Percentiles rank a stretch among this genome's conserved stretches.
phyloP scores from a whole-genome alignment of 805 yeast species.

The Candida khao-thaluensis region DNA sequence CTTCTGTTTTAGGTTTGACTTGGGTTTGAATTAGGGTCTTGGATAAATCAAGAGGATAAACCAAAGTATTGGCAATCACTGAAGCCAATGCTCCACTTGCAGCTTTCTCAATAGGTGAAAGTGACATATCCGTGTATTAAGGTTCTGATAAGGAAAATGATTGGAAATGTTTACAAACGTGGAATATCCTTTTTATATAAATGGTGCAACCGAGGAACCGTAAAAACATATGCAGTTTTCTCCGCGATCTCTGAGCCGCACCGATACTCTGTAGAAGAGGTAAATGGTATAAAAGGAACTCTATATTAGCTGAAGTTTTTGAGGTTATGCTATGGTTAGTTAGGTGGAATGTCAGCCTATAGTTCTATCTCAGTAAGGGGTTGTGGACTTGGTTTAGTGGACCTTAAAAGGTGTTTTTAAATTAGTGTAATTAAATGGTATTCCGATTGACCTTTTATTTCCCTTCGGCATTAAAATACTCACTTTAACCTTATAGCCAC shows the following conservation, averaged over 20 bases:
- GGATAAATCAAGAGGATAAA: slow-evolving; percentile 77
- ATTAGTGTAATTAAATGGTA: too few species aligned
- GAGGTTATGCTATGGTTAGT: too few species aligned
- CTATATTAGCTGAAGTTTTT: too few species aligned
- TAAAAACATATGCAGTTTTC: slow-evolving; percentile 8
- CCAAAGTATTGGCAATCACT: slow-evolving; percentile 71
- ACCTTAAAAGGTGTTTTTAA: too few species aligned
- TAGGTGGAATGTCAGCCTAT: too few species aligned
- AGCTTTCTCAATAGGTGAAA: slow-evolving; percentile 74
- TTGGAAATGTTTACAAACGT: not conserved
- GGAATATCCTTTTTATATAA: slow-evolving; percentile 5
- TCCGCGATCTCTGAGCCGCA: slow-evolving; percentile 8
- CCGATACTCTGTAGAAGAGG: too few species aligned
- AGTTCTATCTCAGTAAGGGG: too few species aligned
- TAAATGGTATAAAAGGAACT: too few species aligned
- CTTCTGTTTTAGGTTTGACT: slow-evolving; percentile 28
- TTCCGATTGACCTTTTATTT: too few species aligned
- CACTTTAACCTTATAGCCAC: too few species aligned
- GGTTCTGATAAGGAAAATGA: not conserved
- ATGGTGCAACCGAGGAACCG: slow-evolving; percentile 3
- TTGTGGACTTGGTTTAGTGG: too few species aligned
- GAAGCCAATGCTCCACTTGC: slow-evolving; percentile 82
- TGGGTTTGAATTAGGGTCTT: slow-evolving; percentile 80
- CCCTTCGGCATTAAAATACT: too few species aligned
- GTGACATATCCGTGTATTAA: slow-evolving; percentile 36